Conservation (phyloP, 208 protist species). For the Trypanosoma caninum region DNA sequence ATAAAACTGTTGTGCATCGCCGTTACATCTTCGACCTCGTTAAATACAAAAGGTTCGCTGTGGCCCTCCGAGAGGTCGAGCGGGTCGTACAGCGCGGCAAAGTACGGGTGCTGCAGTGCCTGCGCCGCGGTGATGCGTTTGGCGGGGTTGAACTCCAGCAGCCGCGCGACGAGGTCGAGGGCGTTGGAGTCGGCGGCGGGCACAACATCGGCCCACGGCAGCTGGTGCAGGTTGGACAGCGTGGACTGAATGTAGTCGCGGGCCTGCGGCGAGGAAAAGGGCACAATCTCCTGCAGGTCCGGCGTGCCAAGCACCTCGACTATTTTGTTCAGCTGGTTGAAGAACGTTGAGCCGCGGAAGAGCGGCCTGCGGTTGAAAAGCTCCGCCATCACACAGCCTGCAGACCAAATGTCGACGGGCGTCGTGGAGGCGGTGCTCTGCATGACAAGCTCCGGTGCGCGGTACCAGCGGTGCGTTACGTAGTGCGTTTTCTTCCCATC, state of each 20-base stretch:
- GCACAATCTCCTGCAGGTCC: constrained; percentile 82
- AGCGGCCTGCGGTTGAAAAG: constrained; percentile 90
- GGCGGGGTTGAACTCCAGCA: constrained; percentile 86
- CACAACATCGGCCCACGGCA: constrained; percentile 62
- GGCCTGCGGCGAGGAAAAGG: constrained; percentile 84
- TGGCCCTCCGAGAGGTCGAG: constrained; percentile 69
- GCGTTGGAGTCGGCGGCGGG: constrained; percentile 60
- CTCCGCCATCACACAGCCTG: constrained; percentile 89
- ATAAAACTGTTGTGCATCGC: constrained; percentile 77
- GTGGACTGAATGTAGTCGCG: constrained; percentile 80
- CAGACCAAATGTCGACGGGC: constrained; percentile 89
- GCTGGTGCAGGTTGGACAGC: constrained; percentile 52
- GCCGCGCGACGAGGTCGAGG: constrained; percentile 70
- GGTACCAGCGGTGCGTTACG: constrained; percentile 96
- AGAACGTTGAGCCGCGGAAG: constrained; percentile 90
- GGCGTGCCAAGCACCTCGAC: constrained; percentile 91
- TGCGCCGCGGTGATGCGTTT: constrained; percentile 79
- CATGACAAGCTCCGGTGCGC: constrained; percentile 97
- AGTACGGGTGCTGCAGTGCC: constrained; percentile 89
- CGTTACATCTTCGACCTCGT: constrained; percentile 61
- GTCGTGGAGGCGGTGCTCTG: constrained; percentile 93
- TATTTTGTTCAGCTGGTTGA: constrained; percentile 92
- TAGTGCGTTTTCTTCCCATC: constrained; percentile 92
- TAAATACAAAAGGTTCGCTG: constrained; percentile 82
- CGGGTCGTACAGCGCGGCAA: constrained; percentile 75